Evolutionary conservation across 208 protist genomes (phyloP).

Genomic region (Leptomonas seymouri): DNA sequence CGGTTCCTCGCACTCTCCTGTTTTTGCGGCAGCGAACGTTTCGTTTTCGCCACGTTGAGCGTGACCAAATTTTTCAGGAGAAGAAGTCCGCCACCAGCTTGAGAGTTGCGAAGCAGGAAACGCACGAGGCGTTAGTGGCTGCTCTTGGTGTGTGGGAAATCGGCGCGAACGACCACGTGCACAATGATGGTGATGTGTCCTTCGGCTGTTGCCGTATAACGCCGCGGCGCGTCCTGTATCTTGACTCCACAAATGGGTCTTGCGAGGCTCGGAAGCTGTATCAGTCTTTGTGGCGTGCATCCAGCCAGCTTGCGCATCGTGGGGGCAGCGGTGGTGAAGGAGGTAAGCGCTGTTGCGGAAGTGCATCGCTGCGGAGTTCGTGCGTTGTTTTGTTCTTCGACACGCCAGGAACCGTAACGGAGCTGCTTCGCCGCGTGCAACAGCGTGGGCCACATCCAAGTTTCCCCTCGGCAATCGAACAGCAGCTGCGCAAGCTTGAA

Average conservation of each 20-base stretch:
- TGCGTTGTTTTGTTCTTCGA: constrained; percentile 18
- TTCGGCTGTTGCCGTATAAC: not conserved
- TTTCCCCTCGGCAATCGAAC: constrained; percentile 28
- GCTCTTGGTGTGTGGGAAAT: constrained; percentile 3
- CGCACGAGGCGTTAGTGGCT: constrained; percentile 30
- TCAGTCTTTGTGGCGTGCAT: not conserved
- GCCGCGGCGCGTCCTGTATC: constrained; percentile 29
- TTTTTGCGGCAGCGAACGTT: not conserved
- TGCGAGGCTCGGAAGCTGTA: constrained; percentile 34
- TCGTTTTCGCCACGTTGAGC: constrained; percentile 24
- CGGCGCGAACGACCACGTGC: not conserved
- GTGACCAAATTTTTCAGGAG: constrained; percentile 34
- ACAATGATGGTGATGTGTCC: too few relatives aligned
- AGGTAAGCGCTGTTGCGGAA: too few relatives aligned
- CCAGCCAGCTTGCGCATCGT: not conserved
- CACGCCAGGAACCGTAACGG: not conserved
- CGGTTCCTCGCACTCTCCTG: constrained; percentile 24
- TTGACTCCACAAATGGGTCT: constrained; percentile 59
- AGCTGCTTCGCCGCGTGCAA: constrained; percentile 31
- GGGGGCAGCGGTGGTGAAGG: not conserved
- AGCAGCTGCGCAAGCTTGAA: constrained; percentile 34
- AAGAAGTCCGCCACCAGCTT: not conserved
- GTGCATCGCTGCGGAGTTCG: not conserved
- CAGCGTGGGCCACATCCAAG: constrained; percentile 26
- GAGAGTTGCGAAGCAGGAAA: constrained; percentile 18